Base-by-base conservation (phyloP, 208 protist genomes). In the Strigomonas culicis region DNA sequence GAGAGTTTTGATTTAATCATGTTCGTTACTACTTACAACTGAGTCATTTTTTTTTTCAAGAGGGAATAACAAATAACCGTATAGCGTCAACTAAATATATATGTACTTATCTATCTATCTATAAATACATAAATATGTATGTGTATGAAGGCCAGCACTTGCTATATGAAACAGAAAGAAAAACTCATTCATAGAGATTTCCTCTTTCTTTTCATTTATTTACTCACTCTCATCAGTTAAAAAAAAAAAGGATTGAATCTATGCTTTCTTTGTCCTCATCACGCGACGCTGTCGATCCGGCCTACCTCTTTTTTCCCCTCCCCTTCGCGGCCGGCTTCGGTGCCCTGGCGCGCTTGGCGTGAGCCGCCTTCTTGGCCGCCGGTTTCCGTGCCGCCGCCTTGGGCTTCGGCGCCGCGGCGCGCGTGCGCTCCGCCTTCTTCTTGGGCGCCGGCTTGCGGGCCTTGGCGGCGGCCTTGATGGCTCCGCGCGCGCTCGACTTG, bases 301-400 rank as follows among this genome's bases (percentile, higher is more conserved):
- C 41, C 46, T 74, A 74, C 67, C 82, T 82, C 64, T 77, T 85
- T 61, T 82, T 77, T 10, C 51, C 70, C 50, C 75, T 76, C 22
- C 53, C 66, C 24, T 50, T 27, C 6, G 59, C 59, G 27, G 71
- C 36, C 58, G 72, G 74, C 27, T 71, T 70, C 53, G n/a, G n/a
- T n/a, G n/a, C n/a, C n/a, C n/a, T n/a, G n/a, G n/a, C n/a, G n/a
- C n/a, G n/a, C n/a, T 74, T 76, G n/a, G 70, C 65, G 17, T 74
- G 61, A 13, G 63, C 57, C 10, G 72, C 30, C 68, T 72, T 76
- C 55, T 75, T 74, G 21, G 68, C 63, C 4, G 53, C 65, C 59
- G 74, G 66, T 63, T 88, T 88, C 32, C 66, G 52, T 17, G 61
- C 25, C 58, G 64, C 61, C 7, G 68, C 34, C 62, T 75, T 76